A percentile compares a stretch with the other conserved stretches of the same genome.
Conservation (phyloP, 352 stramenopile species). For the Globisporangium apiculatum region DNA sequence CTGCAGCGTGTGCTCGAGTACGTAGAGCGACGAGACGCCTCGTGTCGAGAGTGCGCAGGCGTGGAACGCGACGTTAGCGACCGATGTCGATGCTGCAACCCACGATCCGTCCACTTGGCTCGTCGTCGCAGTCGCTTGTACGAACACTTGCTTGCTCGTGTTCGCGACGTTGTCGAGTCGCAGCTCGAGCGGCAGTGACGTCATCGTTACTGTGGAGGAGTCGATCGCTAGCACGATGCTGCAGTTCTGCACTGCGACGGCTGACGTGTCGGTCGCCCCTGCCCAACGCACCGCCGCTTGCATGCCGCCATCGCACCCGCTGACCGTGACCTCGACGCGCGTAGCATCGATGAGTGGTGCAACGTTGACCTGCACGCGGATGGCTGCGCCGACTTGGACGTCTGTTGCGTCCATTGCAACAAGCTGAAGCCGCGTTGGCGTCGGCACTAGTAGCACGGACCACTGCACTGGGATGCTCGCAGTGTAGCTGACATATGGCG, state of each 20-base stretch:
- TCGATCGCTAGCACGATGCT: slow-evolving; percentile 13
- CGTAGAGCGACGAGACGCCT: slow-evolving; percentile 1
- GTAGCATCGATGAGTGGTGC: not conserved
- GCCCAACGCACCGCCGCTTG: not conserved
- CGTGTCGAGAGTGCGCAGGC: slow-evolving; percentile 11
- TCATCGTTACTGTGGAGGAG: not conserved
- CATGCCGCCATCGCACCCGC: slow-evolving; percentile 6
- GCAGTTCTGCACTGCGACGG: slow-evolving; percentile 7
- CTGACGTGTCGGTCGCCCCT: not conserved
- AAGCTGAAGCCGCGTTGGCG: not conserved
- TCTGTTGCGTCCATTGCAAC: slow-evolving; percentile 5
- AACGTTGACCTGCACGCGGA: slow-evolving; percentile 5
- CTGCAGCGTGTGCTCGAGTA: not conserved
- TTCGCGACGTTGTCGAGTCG: slow-evolving; percentile 8
- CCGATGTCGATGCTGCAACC: not conserved
- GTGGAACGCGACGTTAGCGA: slow-evolving; percentile 6
- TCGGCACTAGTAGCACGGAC: slow-evolving; percentile 1
- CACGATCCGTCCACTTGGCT: slow-evolving; percentile 4
- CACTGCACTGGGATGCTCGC: slow-evolving; percentile 16
- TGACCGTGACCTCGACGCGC: slow-evolving; percentile 7
- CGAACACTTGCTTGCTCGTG: not conserved
- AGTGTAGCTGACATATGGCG: slow-evolving; percentile 4
- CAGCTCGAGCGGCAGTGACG: slow-evolving; percentile 14
- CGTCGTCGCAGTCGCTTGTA: slow-evolving; percentile 7
- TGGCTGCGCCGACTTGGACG: not conserved